Percentiles rank a stretch among this genome's conserved stretches.
Conservation (phyloP, 768 basidiomycete genomes). For the Lanmaoa rubissima region DNA sequence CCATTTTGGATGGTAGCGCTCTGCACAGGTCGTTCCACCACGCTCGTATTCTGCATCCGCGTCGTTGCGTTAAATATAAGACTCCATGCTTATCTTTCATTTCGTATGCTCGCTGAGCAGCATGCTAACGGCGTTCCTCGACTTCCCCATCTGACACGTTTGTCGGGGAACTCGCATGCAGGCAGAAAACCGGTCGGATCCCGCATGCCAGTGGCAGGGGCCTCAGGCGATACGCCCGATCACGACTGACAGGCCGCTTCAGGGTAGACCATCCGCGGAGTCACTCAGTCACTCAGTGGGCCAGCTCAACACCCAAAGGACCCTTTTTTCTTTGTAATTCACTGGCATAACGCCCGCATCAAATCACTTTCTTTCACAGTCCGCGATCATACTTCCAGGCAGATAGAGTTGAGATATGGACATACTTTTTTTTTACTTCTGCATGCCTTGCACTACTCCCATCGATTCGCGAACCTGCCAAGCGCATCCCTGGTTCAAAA, state of each 20-base stretch:
- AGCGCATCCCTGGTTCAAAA: neutral
- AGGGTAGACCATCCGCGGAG: conserved; percentile 4
- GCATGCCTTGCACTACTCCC: no score
- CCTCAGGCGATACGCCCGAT: neutral
- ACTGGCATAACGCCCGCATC: neutral
- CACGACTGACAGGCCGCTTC: neutral
- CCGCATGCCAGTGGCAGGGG: neutral
- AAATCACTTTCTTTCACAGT: neutral
- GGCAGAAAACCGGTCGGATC: conserved; percentile 1
- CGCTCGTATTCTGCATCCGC: neutral
- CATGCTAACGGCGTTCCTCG: neutral
- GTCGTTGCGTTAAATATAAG: neutral
- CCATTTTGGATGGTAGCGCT: neutral
- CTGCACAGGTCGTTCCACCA: neutral
- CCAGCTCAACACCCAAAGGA: neutral
- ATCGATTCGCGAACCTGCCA: neutral
- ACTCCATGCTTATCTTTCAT: conserved; percentile 1
- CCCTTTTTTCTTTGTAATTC: neutral
- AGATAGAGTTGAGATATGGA: neutral
- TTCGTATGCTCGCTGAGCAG: neutral
- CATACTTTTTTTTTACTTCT: no score
- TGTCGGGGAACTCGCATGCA: neutral
- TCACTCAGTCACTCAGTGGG: neutral
- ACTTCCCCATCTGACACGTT: conserved; percentile 2
- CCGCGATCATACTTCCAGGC: neutral